Evolutionary conservation across 2,329 filamentous ascomycete species (phyloP).

Genomic region (Colletotrichum sublineola): DNA sequence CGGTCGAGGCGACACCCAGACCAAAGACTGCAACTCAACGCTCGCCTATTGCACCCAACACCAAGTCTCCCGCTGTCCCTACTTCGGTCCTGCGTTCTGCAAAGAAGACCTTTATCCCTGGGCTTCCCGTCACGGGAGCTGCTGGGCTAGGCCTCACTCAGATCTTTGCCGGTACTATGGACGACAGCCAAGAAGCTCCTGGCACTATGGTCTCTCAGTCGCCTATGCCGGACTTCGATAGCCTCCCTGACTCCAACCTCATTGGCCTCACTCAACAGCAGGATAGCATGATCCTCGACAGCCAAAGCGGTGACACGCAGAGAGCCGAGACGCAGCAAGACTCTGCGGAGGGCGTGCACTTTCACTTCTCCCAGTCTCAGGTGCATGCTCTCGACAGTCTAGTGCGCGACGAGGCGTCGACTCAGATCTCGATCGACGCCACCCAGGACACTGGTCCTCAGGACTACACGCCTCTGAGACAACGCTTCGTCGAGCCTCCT

Average conservation of each 20-base stretch:
- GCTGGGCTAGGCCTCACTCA: conserved; percentile 84
- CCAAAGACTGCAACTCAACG: conserved; percentile 57
- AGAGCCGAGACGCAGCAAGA: conserved; percentile 54
- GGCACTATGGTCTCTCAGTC: conserved; percentile 54
- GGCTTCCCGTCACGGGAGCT: conserved; percentile 70
- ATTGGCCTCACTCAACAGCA: conserved; percentile 69
- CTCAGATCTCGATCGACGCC: conserved; percentile 78
- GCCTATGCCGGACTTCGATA: conserved; percentile 69
- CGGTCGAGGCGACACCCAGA: conserved; percentile 62
- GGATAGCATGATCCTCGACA: conserved; percentile 66
- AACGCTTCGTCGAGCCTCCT: conserved; percentile 74
- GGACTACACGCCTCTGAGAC: conserved; percentile 77
- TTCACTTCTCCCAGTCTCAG: conserved; percentile 73
- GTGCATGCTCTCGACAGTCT: conserved; percentile 70
- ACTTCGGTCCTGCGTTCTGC: conserved; percentile 77
- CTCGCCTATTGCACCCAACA: conserved; percentile 59
- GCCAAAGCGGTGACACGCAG: conserved; percentile 57
- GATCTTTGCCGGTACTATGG: conserved; percentile 92
- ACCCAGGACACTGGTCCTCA: conserved; percentile 87
- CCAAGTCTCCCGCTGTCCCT: conserved; percentile 67
- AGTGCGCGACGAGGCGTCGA: conserved; percentile 60
- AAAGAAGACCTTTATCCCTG: conserved; percentile 78
- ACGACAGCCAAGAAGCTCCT: conserved; percentile 65
- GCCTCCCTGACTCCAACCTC: conserved; percentile 71
- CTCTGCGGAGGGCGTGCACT: conserved; percentile 55